Evolutionary conservation across 1,139 yeast species (phyloP), one percentile per base, ranked within the genome.

Genomic region (Pichia sp.): DNA sequence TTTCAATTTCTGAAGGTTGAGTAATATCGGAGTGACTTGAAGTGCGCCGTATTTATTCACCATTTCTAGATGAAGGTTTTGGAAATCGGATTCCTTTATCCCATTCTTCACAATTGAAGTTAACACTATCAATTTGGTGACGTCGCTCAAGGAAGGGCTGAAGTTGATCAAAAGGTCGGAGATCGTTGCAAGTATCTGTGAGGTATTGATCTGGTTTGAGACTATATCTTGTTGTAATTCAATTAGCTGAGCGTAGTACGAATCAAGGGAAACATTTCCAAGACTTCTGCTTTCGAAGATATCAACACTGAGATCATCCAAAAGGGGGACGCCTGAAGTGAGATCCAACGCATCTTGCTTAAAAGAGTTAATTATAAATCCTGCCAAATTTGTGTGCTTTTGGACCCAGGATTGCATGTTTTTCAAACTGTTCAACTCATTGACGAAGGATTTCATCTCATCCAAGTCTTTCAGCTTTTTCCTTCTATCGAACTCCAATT

Each of bases 341-440:
- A 20, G 45, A 34, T 36, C 41, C 20, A 14, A 17, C 8, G 36
- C 27, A 20, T 20, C 50, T 5, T 47, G 78, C 10, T 55, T 52
- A 16, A 89, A 84, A 42, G 73, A 72, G 14, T 73, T 70, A 67
- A 92, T 73, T 1, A 90, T 76, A 29, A 75, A 75, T 62, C 91
- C 96, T 3, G 96, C 88, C 30, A 93, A 72, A 4, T 74, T 73
- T 0, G 97, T 91, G 66, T 91, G 97, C 58, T 83, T 80, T 56
- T 87, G 81, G 36, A 93, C 78, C 59, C 81, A 73, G 48, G 79
- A 84, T 65, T 91, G 96, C 51, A 82, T 78, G 16, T 77, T 71
- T 54, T 91, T 92, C 50, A 92, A 71, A 17, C 76, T 78, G 7
- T 89, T 86, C 42, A 93, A 74, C 55, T 82, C 84, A 16, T 82